Percentiles rank a stretch among this genome's conserved stretches.
phyloP scores from a whole-genome alignment of 108 stramenopile species.

The Fistulifera solaris region DNA sequence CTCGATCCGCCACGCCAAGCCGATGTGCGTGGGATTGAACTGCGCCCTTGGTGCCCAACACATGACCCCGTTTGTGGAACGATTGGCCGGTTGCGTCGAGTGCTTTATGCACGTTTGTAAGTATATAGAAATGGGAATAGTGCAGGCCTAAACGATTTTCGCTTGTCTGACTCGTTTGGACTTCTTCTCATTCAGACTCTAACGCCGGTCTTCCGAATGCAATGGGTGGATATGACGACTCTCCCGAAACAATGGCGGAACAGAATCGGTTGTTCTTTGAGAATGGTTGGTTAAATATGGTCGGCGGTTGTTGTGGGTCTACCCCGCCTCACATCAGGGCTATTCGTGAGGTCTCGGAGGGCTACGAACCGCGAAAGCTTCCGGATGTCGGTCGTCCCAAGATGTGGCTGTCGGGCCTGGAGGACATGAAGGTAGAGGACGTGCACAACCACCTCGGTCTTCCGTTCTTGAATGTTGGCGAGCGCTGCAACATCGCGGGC shows the following conservation, averaged over 20 bases:
- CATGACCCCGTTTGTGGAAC: slow-evolving; percentile 76
- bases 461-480: slow-evolving; percentile 82
- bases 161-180: too few species aligned
- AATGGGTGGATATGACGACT: slow-evolving; percentile 86
- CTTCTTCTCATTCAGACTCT: slow-evolving; percentile 33
- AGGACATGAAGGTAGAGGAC: slow-evolving; percentile 60
- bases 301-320: slow-evolving; percentile 86
- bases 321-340: slow-evolving; percentile 84
- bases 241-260: slow-evolving; percentile 68
- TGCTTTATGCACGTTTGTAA: slow-evolving; percentile 65
- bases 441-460: slow-evolving; percentile 54
- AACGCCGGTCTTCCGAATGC: slow-evolving; percentile 82
- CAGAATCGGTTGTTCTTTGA: slow-evolving; percentile 59
- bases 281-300: slow-evolving; percentile 73
- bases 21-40: slow-evolving; percentile 87
- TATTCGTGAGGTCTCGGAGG: slow-evolving; percentile 40
- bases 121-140: slow-evolving; percentile 51
- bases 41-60: slow-evolving; percentile 81
- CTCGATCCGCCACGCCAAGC: slow-evolving; percentile 90
- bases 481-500: slow-evolving; percentile 92
- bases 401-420: slow-evolving; percentile 79
- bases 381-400: slow-evolving; percentile 29
- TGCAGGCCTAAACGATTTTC: too few species aligned
- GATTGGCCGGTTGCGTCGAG: slow-evolving; percentile 55
- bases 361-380: slow-evolving; percentile 29